Conservation (phyloP, 129 eudicot species). For the Solidago caesia region DNA sequence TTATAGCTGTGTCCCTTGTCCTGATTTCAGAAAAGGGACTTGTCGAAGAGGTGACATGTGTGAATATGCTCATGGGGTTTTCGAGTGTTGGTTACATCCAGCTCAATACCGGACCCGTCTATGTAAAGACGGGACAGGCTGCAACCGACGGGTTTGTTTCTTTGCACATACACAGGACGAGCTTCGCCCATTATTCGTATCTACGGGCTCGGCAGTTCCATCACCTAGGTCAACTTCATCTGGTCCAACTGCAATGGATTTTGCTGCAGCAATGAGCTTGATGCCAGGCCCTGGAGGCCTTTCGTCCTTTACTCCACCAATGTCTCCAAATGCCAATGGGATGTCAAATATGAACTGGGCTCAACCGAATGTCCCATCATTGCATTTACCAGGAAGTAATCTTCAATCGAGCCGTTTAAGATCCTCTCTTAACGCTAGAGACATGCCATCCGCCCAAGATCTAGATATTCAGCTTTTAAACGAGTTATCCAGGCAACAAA, state of each 20-base stretch:
- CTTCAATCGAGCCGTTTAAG: constrained; percentile 76
- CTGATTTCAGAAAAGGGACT: constrained; percentile 79
- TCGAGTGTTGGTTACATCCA: constrained; percentile 89
- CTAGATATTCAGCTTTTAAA: constrained; percentile 49
- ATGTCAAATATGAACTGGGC: constrained; percentile 53
- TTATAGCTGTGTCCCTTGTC: constrained; percentile 88
- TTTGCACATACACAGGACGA: constrained; percentile 79
- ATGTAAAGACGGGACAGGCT: constrained; percentile 69
- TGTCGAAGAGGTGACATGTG: constrained; percentile 79
- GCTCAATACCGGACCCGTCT: constrained; percentile 78
- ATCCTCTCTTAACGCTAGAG: constrained; percentile 76
- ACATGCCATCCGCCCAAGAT: constrained; percentile 50
- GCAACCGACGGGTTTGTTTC: constrained; percentile 75
- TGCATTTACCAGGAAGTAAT: constrained; percentile 71
- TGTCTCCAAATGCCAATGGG: constrained; percentile 66
- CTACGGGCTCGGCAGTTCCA: constrained; percentile 75
- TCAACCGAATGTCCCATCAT: constrained; percentile 62
- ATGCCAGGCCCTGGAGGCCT: constrained; percentile 64
- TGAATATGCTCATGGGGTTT: constrained; percentile 85
- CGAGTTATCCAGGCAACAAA: constrained; percentile 54
- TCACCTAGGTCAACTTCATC: constrained; percentile 64
- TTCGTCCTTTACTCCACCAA: constrained; percentile 69
- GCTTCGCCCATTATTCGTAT: constrained; percentile 70
- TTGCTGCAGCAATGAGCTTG: constrained; percentile 71
- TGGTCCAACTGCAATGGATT: constrained; percentile 54